These are phyloP conservation scores for Peziza echinospora DNA, from an alignment of 495 filamentous ascomycete species.

Conservation along the genomic window DNA sequence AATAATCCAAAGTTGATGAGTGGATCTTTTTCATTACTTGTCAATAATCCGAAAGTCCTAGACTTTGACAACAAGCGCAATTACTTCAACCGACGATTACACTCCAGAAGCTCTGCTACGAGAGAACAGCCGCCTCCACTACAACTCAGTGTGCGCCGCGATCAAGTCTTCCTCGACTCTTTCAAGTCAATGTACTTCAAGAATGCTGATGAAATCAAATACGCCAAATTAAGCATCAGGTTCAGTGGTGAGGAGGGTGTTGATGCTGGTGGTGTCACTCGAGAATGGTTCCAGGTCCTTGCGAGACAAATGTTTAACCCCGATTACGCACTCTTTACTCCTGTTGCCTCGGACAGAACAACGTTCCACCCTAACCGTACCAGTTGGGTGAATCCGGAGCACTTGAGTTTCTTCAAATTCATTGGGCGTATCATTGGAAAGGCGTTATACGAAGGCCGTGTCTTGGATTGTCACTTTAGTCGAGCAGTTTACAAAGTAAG, in stretches of 20 bases:
- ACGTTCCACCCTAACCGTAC: slow-evolving; percentile 95
- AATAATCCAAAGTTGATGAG: slow-evolving; percentile 97
- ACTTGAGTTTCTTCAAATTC: slow-evolving; percentile 98
- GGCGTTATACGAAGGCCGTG: slow-evolving; percentile 85
- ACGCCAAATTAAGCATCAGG: slow-evolving; percentile 88
- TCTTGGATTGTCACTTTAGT: slow-evolving; percentile 97
- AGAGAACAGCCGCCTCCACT: slow-evolving; percentile 42
- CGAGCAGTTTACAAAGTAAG: slow-evolving; percentile 74
- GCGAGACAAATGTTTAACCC: slow-evolving; percentile 98
- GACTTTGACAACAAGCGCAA: slow-evolving; percentile 99
- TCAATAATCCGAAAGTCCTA: slow-evolving; percentile 95
- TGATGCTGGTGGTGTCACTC: slow-evolving; percentile 89
- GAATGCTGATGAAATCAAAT: slow-evolving; percentile 85
- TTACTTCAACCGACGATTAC: slow-evolving; percentile 87
- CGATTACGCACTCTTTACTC: slow-evolving; percentile 87
- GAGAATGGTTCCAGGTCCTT: slow-evolving; percentile 98
- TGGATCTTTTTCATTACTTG: slow-evolving; percentile 79
- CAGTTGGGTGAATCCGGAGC: slow-evolving; percentile 83
- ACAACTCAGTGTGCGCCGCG: slow-evolving; percentile 73
- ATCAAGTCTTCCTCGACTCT: slow-evolving; percentile 94
- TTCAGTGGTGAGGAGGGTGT: slow-evolving; percentile 97
- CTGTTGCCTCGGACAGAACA: slow-evolving; percentile 91
- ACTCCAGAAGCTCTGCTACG: slow-evolving; percentile 45
- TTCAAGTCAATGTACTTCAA: slow-evolving; percentile 95
- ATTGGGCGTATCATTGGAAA: slow-evolving; percentile 98